Evolutionary conservation across 1,284 basidiomycete genomes (phyloP).

Genomic region (Wolfiporia cocos): DNA sequence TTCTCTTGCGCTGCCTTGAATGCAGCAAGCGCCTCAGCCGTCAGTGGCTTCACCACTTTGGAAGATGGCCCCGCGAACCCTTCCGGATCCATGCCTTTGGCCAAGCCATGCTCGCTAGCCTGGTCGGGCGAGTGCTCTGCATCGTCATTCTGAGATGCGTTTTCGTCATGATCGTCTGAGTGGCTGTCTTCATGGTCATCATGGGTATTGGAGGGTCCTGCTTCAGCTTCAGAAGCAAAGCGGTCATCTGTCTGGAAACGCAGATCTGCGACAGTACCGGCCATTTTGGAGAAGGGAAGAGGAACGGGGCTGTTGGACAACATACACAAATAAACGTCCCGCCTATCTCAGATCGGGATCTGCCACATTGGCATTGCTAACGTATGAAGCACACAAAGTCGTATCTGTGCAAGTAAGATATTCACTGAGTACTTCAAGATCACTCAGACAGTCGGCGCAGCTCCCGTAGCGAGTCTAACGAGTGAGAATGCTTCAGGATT

Average conservation of each 20-base stretch:
- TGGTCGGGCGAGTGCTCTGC: too few relatives aligned
- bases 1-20: constrained; percentile 65
- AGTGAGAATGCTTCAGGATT: too few relatives aligned
- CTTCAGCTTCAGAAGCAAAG: constrained; percentile 10
- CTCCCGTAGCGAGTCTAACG: too few relatives aligned
- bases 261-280: constrained; percentile 10
- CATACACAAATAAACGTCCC: constrained; percentile 7
- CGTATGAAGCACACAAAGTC: too few relatives aligned
- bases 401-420: too few relatives aligned
- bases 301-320: constrained; percentile 4
- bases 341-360: too few relatives aligned
- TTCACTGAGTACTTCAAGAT: too few relatives aligned
- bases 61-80: constrained; percentile 51
- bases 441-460: too few relatives aligned
- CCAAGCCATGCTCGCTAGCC: constrained; percentile 22
- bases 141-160: constrained; percentile 20
- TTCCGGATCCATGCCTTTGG: constrained; percentile 46
- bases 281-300: constrained; percentile 8
- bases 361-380: too few relatives aligned
- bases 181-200: constrained; percentile 13
- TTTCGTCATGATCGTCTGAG: constrained; percentile 20
- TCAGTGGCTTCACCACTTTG: constrained; percentile 64
- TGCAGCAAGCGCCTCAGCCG: constrained; percentile 61
- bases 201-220: neutral
- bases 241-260: constrained; percentile 22